Conservation (phyloP, 768 basidiomycete genomes). For the Panellus pusillus region DNA sequence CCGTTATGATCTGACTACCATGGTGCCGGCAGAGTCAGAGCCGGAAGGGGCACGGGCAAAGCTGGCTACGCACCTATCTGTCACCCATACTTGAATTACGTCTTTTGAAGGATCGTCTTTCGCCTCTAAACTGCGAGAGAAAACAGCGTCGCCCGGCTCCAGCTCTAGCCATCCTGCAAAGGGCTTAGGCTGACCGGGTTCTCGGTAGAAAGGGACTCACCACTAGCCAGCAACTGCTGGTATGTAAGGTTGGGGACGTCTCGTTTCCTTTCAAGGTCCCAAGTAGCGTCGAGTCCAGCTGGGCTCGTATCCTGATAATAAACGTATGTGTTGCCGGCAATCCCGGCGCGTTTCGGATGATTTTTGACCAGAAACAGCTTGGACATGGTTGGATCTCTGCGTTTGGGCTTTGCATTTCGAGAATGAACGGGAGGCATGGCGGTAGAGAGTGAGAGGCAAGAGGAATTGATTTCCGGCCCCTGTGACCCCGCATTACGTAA, state of each 20-base stretch:
- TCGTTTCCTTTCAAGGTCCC: neutral
- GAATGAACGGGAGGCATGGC: too few species aligned
- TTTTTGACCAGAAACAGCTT: neutral
- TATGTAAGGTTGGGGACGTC: neutral
- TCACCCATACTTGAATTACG: neutral
- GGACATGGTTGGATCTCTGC: neutral
- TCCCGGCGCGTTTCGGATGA: neutral
- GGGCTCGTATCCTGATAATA: constrained; percentile 1
- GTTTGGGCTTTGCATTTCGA: neutral
- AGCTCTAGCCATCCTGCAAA: neutral
- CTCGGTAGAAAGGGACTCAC: neutral
- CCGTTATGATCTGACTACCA: neutral
- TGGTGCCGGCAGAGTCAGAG: too few species aligned
- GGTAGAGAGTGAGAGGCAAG: too few species aligned
- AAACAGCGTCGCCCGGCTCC: neutral
- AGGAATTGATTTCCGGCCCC: too few species aligned
- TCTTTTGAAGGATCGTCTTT: neutral
- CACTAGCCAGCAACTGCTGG: neutral
- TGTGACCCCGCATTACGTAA: too few species aligned
- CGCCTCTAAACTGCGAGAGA: neutral
- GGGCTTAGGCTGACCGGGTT: too few species aligned
- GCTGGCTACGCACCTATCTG: neutral
- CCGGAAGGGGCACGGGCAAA: neutral
- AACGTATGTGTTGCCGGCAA: neutral
- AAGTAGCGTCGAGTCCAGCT: neutral